These are phyloP conservation scores for Globisporangium abappressorium DNA, from an alignment of 352 stramenopile genomes.

Conservation along the genomic window DNA sequence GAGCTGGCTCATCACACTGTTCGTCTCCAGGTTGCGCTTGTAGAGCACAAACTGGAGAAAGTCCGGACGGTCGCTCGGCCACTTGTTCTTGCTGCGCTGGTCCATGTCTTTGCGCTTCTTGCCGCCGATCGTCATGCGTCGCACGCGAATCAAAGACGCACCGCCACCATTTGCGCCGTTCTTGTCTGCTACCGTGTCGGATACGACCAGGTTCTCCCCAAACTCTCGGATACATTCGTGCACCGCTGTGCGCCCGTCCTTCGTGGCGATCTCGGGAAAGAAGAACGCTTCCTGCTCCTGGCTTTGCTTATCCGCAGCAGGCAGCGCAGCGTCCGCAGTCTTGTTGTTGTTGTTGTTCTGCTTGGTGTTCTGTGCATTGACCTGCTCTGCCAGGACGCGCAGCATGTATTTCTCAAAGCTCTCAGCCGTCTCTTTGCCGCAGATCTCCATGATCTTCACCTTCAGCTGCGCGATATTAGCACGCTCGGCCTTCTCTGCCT, in stretches of 20 bases:
- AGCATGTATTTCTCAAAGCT: conserved; percentile 44
- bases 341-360: conserved; percentile 17
- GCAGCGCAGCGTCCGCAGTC: background rate
- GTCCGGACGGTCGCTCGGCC: conserved; percentile 74
- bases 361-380: conserved; percentile 12
- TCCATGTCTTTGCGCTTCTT: conserved; percentile 87
- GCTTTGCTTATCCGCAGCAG: background rate
- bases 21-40: conserved; percentile 96
- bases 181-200: conserved; percentile 81
- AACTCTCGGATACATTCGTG: conserved; percentile 84
- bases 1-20: conserved; percentile 77
- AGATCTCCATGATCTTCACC: conserved; percentile 40
- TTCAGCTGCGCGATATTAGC: conserved; percentile 43
- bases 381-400: conserved; percentile 31
- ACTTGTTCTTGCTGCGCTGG: conserved; percentile 44
- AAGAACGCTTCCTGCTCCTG: conserved; percentile 37
- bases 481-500: conserved; percentile 30
- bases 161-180: conserved; percentile 16
- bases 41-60: conserved; percentile 95
- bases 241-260: conserved; percentile 80
- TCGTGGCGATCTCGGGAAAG: conserved; percentile 74
- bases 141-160: conserved; percentile 68
- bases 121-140: conserved; percentile 73
- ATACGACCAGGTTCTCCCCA: conserved; percentile 63
- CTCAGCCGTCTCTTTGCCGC: conserved; percentile 37